Evolutionary conservation across 352 stramenopile genomes (phyloP).

Genomic region (Pythium vanterpoolii): DNA sequence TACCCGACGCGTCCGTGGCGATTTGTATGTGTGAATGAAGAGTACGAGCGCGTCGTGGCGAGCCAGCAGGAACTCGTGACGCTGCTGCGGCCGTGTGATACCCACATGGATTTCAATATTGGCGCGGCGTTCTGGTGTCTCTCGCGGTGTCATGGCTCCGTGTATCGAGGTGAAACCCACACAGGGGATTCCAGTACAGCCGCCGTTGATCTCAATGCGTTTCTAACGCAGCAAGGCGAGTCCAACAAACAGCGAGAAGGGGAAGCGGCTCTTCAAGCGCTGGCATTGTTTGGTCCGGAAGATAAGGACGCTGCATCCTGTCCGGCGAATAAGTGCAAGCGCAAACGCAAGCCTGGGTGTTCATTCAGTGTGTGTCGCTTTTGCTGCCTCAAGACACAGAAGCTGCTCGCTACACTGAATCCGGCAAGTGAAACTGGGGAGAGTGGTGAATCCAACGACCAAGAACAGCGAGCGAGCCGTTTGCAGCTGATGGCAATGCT

Average conservation of each 20-base stretch:
- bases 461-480: constrained; percentile 8
- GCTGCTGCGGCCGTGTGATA: constrained; percentile 86
- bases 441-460: too few relatives aligned
- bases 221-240: constrained; percentile 26
- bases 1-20: constrained; percentile 85
- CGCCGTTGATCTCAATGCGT: constrained; percentile 35
- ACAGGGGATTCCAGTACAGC: not conserved
- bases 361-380: constrained; percentile 39
- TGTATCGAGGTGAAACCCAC: constrained; percentile 16
- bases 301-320: constrained; percentile 18
- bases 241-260: constrained; percentile 21
- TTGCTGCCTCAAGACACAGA: constrained; percentile 53
- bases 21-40: constrained; percentile 85
- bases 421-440: too few relatives aligned
- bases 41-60: constrained; percentile 62
- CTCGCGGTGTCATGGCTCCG: constrained; percentile 52
- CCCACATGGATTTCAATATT: constrained; percentile 99
- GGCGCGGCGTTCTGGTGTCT: constrained; percentile 95
- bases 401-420: constrained; percentile 16
- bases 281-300: constrained; percentile 25
- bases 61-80: constrained; percentile 62
- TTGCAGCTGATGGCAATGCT: constrained; percentile 30
- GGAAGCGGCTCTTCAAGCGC: constrained; percentile 27
- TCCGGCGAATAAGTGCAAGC: constrained; percentile 34
- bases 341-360: constrained; percentile 46